Evolutionary conservation across 345 rosid species (phyloP), one percentile per base, ranked within the genome.

Genomic region (Fremontodendron californicum): DNA sequence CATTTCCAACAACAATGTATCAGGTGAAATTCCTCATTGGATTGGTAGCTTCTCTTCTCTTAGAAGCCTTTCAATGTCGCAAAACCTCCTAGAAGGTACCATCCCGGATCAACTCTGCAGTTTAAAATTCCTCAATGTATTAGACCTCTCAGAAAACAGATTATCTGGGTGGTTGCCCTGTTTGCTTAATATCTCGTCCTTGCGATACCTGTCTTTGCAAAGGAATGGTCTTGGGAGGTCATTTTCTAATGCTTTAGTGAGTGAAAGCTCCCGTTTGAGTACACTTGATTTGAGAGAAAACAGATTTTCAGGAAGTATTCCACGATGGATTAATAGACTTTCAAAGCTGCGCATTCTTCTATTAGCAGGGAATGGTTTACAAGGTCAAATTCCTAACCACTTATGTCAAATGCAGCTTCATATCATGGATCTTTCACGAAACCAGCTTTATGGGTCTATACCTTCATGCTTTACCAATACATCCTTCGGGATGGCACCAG

Each of bases 381-480:
- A 23, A 23, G 63, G 63, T 21, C 33, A 21, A 23, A 21, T 57
- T 23, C 63, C 63, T 8, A 21, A 25, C 12, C 13, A 57, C 2
- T 57, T 57, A 3, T 57, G 63, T 27, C 31, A 57, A 57, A 21
- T 57, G 31, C 12, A 57, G 1, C 3, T 74, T 7, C 0, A 9
- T 18, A 58, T 60, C 54, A 1, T 74, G 40, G 77, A 74, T 60
- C 77, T 74, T 27, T 74, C 77, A 3, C 54, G 31, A 5, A 74
- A 74, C 4, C 43, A 3, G 12, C 55, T 74, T 15, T 13, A 40
- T 23, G 77, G 77, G n/a, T 27, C 68, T 13, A 74, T 74, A 58
- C 77, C 68, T 25, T 9, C 42, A 27, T 74, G 77, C 67, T 74
- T 74, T 42, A 16, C 0, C 2, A 25, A 74, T 18, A 0, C 31